Conservation (phyloP, 768 basidiomycete genomes). For the Tephrocybe sp. region DNA sequence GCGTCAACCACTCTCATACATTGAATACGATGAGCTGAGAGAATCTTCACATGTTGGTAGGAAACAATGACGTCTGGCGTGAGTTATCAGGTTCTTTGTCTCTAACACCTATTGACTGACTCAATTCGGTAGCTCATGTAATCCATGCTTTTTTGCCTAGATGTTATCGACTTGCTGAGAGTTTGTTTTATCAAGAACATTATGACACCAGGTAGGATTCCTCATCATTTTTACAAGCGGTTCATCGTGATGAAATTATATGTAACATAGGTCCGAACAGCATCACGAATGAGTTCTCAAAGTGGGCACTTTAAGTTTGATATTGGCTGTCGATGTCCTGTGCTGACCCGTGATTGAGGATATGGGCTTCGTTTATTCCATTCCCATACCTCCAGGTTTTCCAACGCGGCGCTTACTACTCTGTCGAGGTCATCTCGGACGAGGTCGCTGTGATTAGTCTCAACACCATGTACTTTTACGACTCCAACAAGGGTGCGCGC, state of each 20-base stretch:
- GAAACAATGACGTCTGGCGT: slow-evolving; percentile 94
- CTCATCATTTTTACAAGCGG: background rate
- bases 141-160: slow-evolving; percentile 20
- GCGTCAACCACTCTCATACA: slow-evolving; percentile 16
- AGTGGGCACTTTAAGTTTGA: slow-evolving; percentile 49
- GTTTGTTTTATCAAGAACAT: slow-evolving; percentile 50
- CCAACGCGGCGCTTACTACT: slow-evolving; percentile 84
- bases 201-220: slow-evolving; percentile 52
- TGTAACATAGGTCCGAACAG: slow-evolving; percentile 57
- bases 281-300: slow-evolving; percentile 66
- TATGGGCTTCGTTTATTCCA: slow-evolving; percentile 84
- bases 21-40: background rate
- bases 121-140: slow-evolving; percentile 54
- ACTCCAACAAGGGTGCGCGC: slow-evolving; percentile 76
- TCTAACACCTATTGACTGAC: slow-evolving; percentile 10
- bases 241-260: slow-evolving; percentile 12
- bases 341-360: slow-evolving; percentile 41
- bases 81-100: slow-evolving; percentile 28
- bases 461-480: slow-evolving; percentile 92
- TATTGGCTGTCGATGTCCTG: slow-evolving; percentile 11
- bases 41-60: slow-evolving; percentile 35
- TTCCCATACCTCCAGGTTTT: slow-evolving; percentile 79
- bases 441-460: slow-evolving; percentile 77
- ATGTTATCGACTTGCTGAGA: slow-evolving; percentile 13
- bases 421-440: slow-evolving; percentile 76